These are phyloP conservation scores for Macadamia tetraphylla DNA, from an alignment of 164 flowering plant species.

Conservation along the genomic window DNA sequence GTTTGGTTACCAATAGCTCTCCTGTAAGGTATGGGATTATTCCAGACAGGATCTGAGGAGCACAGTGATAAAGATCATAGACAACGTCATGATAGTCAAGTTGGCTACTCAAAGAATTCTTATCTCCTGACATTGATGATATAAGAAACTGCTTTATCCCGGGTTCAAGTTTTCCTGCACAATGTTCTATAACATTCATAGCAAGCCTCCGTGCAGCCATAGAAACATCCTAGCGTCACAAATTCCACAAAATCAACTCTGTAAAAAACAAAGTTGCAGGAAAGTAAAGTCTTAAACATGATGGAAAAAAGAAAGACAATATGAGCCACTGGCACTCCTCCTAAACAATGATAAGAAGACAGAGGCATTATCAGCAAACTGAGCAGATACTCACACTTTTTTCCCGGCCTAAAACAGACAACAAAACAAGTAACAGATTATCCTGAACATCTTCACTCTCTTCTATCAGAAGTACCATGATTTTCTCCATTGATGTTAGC, in stretches of 20 bases:
- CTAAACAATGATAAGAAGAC: neutral
- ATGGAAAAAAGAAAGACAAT: constrained; percentile 5
- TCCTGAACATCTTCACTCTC: constrained; percentile 91
- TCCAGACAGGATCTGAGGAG: constrained; percentile 78
- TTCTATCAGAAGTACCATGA: constrained; percentile 85
- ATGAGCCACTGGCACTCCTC: neutral
- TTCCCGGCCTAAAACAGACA: constrained; percentile 69
- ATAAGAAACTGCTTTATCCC: constrained; percentile 75
- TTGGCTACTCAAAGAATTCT: constrained; percentile 29
- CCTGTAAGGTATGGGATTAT: constrained; percentile 79
- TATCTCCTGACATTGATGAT: constrained; percentile 85
- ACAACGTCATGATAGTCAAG: constrained; percentile 85
- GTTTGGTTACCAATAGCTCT: constrained; percentile 77
- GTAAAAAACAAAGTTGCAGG: constrained; percentile 6
- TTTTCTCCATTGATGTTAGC: constrained; percentile 73
- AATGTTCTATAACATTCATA: constrained; percentile 74
- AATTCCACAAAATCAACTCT: constrained; percentile 21
- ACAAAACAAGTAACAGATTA: constrained; percentile 50
- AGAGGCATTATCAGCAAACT: neutral
- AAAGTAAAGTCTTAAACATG: constrained; percentile 8
- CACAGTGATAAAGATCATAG: constrained; percentile 77
- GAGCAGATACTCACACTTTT: constrained; percentile 48
- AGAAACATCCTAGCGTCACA: constrained; percentile 47
- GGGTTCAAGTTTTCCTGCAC: constrained; percentile 84
- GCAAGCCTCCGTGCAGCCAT: constrained; percentile 85